Base-by-base conservation (phyloP, 2,329 filamentous ascomycete genomes). In the Talaromyces sp. region DNA sequence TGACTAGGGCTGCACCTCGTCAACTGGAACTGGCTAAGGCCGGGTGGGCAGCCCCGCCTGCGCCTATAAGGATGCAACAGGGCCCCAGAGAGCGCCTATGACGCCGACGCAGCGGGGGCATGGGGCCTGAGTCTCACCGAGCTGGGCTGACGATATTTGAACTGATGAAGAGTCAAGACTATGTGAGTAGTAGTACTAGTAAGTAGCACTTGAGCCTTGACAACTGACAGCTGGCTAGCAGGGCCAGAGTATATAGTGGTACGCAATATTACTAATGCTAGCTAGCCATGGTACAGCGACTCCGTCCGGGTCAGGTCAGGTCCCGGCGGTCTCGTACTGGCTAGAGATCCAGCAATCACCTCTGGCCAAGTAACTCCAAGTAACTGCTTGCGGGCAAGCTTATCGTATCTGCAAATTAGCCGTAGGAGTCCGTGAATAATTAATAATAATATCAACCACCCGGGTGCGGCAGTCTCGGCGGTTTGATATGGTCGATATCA, bases 71-170 rank as follows among this genome's bases (percentile, higher is more conserved):
- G n/a, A 16, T 16, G 44, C 44, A 47, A 9, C 52, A 59, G 34
- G 18, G 33, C 51, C 53, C 31, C 36, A 18, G 28, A 34, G 42
- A 53, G 36, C 36, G 27, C 30, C 53, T 56, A 63, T 63, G 61
- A 63, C 61, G 57, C 61, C 44, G 53, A n/a, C 40, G 54, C 30
- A 58, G 61, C 57, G 61, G 61, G 61, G 61, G 59, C 31, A 34
- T 52, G 34, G 54, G 54, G 54, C 34, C 31, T 56, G 40, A 28
- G 27, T 53, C 30, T 31, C 50, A n/a, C 50, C 27, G 12, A n/a
- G 50, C 54, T 56, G 54, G 23, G 33, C 52, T 50, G 14, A 60
- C 52, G 31, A 18, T 23, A 1, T 1, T 23, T 23, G 23, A 23
- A 23, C 23, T 23, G 23, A 23, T 31, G 40, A 28, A 27, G 61